Conservation (phyloP, 805 yeast species). For the Kodamaea lidongshanica region DNA sequence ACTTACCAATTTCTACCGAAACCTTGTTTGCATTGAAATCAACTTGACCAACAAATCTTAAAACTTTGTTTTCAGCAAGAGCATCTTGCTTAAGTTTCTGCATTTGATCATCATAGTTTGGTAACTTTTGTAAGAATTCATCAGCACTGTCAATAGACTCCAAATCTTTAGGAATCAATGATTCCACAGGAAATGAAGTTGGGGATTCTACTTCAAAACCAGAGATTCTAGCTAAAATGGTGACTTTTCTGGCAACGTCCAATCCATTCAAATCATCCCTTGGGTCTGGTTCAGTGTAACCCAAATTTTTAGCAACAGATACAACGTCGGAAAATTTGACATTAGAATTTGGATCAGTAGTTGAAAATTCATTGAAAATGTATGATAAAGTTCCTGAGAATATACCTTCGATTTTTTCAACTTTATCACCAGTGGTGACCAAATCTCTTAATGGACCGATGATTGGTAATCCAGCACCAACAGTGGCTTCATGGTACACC, state of each 20-base stretch:
- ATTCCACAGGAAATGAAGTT: constrained; percentile 87
- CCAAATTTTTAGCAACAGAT: constrained; percentile 77
- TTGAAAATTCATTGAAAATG: constrained; percentile 89
- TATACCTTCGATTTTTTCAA: constrained; percentile 89
- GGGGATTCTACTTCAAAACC: constrained; percentile 84
- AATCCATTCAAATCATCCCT: constrained; percentile 97
- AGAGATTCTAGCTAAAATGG: constrained; percentile 88
- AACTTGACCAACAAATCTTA: constrained; percentile 89
- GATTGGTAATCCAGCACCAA: constrained; percentile 97
- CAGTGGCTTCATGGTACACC: constrained; percentile 97
- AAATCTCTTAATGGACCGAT: constrained; percentile 84
- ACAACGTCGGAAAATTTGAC: constrained; percentile 88
- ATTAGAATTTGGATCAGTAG: constrained; percentile 48
- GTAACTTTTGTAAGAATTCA: constrained; percentile 76
- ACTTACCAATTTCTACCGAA: constrained; percentile 84
- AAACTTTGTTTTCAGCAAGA: constrained; percentile 73
- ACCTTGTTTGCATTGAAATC: constrained; percentile 66
- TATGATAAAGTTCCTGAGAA: constrained; percentile 94
- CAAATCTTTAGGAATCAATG: constrained; percentile 82
- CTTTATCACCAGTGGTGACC: constrained; percentile 87
- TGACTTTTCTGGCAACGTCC: constrained; percentile 97
- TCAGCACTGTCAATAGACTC: constrained; percentile 66
- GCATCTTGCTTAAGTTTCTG: constrained; percentile 77
- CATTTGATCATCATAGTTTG: constrained; percentile 75
- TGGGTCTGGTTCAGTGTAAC: constrained; percentile 99